phyloP scores from a whole-genome alignment of 345 rosid genomes.

The Leavenworthia alabamica region DNA sequence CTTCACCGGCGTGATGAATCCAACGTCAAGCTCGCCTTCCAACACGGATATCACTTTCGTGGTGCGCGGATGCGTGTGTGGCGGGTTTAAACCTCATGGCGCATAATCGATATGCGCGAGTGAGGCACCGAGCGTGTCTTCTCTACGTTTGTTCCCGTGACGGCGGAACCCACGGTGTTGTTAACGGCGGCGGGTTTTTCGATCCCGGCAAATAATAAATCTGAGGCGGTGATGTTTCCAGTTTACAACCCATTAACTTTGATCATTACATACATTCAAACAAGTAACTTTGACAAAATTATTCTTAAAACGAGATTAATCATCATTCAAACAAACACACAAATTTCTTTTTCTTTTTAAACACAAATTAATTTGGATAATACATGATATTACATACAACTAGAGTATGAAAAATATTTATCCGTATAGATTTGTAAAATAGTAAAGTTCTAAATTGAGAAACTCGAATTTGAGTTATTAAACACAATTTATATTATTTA shows the following conservation, averaged over 20 bases:
- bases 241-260: slow-evolving; percentile 68
- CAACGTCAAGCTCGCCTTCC: slow-evolving; percentile 46
- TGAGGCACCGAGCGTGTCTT: slow-evolving; percentile 60
- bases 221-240: slow-evolving; percentile 44
- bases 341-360: too few species aligned
- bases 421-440: too few species aligned
- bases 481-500: too few species aligned
- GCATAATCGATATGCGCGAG: slow-evolving; percentile 52
- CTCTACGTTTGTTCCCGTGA: slow-evolving; percentile 51
- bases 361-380: too few species aligned
- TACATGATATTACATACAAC: too few species aligned
- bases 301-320: too few species aligned
- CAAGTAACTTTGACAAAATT: too few species aligned
- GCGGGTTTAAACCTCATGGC: slow-evolving; percentile 57
- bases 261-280: too few species aligned
- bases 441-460: too few species aligned
- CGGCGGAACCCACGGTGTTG: slow-evolving; percentile 51
- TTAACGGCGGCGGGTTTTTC: slow-evolving; percentile 39
- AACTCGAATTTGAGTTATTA: too few species aligned
- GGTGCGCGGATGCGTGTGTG: slow-evolving; percentile 71
- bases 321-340: too few species aligned
- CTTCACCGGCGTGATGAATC: slow-evolving; percentile 43
- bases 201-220: slow-evolving; percentile 54
- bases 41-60: slow-evolving; percentile 54
- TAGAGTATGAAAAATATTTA: too few species aligned